Evolutionary conservation across 2,329 filamentous ascomycete genomes (phyloP).

Genomic region (Phaeosphaeria sp.): DNA sequence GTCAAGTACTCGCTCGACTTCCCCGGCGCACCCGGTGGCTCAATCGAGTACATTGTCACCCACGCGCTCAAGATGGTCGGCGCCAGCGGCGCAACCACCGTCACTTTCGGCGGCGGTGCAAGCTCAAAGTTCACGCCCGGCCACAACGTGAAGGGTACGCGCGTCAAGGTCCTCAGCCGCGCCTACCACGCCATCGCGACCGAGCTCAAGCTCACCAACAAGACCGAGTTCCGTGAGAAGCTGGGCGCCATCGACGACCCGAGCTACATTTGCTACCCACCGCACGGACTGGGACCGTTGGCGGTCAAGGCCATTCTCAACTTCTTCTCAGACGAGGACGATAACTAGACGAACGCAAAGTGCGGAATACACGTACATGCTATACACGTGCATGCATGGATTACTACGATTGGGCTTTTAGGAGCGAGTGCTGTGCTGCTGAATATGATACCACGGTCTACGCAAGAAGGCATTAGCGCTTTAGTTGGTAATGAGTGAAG

Average conservation of each 20-base stretch:
- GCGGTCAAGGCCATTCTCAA: constrained; percentile 86
- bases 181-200: constrained; percentile 83
- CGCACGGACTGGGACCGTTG: constrained; percentile 80
- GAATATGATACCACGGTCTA: not conserved
- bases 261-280: constrained; percentile 89
- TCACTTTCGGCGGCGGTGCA: constrained; percentile 89
- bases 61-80: constrained; percentile 70
- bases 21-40: constrained; percentile 81
- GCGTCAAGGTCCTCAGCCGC: constrained; percentile 79
- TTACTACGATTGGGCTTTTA: not conserved
- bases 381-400: not conserved
- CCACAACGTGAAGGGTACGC: constrained; percentile 79
- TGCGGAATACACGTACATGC: too few species aligned
- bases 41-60: constrained; percentile 83
- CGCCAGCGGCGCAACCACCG: constrained; percentile 65
- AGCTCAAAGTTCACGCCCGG: constrained; percentile 76
- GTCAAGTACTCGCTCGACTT: constrained; percentile 97
- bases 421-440: not conserved
- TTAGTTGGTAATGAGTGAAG: not conserved
- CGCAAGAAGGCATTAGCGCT: not conserved
- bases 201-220: constrained; percentile 81
- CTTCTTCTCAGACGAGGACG: constrained; percentile 79
- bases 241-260: constrained; percentile 84
- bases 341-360: constrained; percentile 28
- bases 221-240: constrained; percentile 90